Conservation (phyloP, 2,329 filamentous ascomycete genomes). For the Hymenoscyphus repandus region DNA sequence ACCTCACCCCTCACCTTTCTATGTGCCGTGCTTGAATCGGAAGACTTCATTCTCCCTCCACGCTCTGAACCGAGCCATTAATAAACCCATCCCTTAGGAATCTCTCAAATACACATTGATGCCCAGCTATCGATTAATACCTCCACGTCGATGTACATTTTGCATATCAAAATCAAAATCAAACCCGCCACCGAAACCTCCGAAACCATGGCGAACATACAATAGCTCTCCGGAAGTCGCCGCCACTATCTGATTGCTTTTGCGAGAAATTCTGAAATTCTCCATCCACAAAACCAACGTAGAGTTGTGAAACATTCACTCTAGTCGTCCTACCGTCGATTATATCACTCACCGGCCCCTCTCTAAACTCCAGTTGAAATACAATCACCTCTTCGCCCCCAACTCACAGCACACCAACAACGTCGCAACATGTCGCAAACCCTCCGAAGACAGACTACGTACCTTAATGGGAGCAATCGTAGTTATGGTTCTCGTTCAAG, state of each 20-base stretch:
- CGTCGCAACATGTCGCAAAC: conserved; percentile 23
- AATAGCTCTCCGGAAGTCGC: conserved; percentile 6
- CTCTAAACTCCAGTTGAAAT: background rate
- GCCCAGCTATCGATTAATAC: conserved; percentile 11
- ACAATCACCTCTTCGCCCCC: background rate
- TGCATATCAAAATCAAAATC: conserved; percentile 8
- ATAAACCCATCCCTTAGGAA: no score
- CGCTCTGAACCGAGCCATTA: no score
- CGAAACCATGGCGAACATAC: conserved; percentile 16
- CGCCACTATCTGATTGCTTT: conserved; percentile 13
- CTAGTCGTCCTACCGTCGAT: no score
- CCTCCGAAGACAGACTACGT: conserved; percentile 24
- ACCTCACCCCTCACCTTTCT: background rate
- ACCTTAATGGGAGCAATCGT: conserved; percentile 27
- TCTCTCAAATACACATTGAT: conserved; percentile 7
- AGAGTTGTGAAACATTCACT: no score
- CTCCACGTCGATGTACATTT: conserved; percentile 17
- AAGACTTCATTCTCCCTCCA: no score
- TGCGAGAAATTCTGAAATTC: background rate
- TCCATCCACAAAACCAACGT: conserved; percentile 2
- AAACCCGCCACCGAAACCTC: conserved; percentile 7
- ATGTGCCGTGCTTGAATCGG: no score
- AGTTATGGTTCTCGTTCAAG: conserved; percentile 39
- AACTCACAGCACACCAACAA: background rate
- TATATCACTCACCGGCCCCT: conserved; percentile 4